These are phyloP conservation scores for Lasiodiplodia gonubiensis DNA, from an alignment of 2,329 filamentous ascomycete species.

Conservation along the genomic window DNA sequence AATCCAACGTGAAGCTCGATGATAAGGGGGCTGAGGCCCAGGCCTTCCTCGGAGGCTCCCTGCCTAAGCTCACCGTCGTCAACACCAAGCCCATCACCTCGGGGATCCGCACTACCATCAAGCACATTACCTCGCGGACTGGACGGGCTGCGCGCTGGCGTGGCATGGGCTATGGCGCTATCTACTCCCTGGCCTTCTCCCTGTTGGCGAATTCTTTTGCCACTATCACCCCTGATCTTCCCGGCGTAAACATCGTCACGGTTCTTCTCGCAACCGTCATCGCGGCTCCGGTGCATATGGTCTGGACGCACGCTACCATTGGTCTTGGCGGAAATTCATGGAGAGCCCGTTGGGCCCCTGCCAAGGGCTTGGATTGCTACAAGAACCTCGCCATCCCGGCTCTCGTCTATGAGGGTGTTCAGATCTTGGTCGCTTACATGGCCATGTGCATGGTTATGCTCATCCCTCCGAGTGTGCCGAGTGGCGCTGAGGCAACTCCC, in stretches of 20 bases:
- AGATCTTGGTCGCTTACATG: slow-evolving; percentile 62
- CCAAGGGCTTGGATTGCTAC: slow-evolving; percentile 61
- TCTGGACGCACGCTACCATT: slow-evolving; percentile 88
- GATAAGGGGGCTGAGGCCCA: slow-evolving; percentile 44
- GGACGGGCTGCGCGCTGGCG: slow-evolving; percentile 73
- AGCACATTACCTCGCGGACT: slow-evolving; percentile 66
- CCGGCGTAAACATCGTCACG: slow-evolving; percentile 58
- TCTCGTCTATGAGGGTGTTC: slow-evolving; percentile 57
- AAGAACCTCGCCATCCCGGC: slow-evolving; percentile 73
- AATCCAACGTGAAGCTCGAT: slow-evolving; percentile 46
- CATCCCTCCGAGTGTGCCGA: slow-evolving; percentile 39
- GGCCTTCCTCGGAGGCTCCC: slow-evolving; percentile 39
- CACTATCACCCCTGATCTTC: slow-evolving; percentile 44
- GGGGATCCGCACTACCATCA: slow-evolving; percentile 63
- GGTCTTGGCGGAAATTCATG: slow-evolving; percentile 66
- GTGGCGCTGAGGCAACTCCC: slow-evolving; percentile 35
- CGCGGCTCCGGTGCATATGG: slow-evolving; percentile 71
- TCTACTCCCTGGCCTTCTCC: slow-evolving; percentile 42
- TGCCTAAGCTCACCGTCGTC: slow-evolving; percentile 50
- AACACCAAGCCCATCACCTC: slow-evolving; percentile 65
- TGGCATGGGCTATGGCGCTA: slow-evolving; percentile 62
- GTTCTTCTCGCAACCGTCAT: slow-evolving; percentile 65
- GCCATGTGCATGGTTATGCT: slow-evolving; percentile 56
- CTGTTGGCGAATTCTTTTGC: slow-evolving; percentile 54
- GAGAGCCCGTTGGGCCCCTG: slow-evolving; percentile 70